Base-by-base conservation (phyloP, 768 basidiomycete species). In the Boletus huronensis region DNA sequence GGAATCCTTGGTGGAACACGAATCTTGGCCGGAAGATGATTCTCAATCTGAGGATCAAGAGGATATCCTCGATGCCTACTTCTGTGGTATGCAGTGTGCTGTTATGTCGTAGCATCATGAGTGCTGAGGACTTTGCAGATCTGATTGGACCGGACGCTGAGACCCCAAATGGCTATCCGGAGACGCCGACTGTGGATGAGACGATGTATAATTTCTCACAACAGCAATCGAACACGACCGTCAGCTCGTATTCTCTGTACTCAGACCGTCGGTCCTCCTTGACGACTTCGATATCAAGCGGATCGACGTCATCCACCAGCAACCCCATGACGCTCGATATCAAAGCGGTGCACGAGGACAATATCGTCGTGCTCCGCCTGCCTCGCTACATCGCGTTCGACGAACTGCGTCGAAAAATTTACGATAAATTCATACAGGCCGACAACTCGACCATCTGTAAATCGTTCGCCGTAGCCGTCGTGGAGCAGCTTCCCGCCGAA, bases 391-490 rank as follows among this genome's bases (percentile, higher is more conserved):
- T 75, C 54, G 41, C 77, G n/a, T 78, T 83, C 52, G 61, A 68
- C 17, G 82, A 83, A 42, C 61, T 90, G 16, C 83, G 84, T 54
- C 71, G 72, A 48, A 78, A 79, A 45, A 72, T 91, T 25, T 79
- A 79, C 57, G 80, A 84, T 51, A 89, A 88, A 62, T 84, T 90
- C 63, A 76, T 79, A n/a, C 74, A 77, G 23, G 80, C 83, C 61
- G 85, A 84, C 66, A 78, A 77, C 45, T 59, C 83, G 40, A 73
- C 76, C 13, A 78, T 89, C 23, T 76, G 76, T 0, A 71, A 77
- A 7, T 69, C 75, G 1, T 90, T 90, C 64, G 76, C 75, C 8
- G 69, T 90, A 31, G 81, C 79, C 19, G 78, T 82, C 59, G 63
- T 80, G 44, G 74, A 81, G 51, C 76, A 77, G 21, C 34, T 62